Conservation (phyloP, 371 early-diverging fungal genomes). For the Rozella allomycis region DNA sequence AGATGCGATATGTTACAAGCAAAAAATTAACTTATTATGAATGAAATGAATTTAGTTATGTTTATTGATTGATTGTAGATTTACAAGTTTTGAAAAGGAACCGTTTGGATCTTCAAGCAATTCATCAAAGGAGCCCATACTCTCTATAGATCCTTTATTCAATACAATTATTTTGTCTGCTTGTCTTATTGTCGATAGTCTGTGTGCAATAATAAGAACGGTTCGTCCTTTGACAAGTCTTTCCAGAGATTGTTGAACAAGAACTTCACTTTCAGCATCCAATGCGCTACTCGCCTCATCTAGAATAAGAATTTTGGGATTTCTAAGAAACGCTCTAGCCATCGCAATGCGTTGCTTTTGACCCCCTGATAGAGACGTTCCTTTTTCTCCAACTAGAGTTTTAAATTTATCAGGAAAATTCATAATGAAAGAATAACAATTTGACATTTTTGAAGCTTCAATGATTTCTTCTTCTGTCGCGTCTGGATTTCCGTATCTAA, state of each 20-base stretch:
- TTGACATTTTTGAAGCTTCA: conserved; percentile 1
- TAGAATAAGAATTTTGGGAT: conserved; percentile 12
- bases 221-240: background rate
- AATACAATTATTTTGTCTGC: conserved; percentile 4
- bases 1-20: too few species aligned
- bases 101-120: too few species aligned
- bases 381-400: conserved; percentile 12
- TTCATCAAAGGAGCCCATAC: conserved; percentile 2
- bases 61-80: too few species aligned
- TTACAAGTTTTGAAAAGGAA: too few species aligned
- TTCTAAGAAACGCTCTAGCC: conserved; percentile 10
- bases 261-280: background rate
- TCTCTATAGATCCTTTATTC: conserved; percentile 1
- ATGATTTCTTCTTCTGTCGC: conserved; percentile 1
- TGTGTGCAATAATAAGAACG: background rate
- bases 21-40: too few species aligned
- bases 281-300: conserved; percentile 11
- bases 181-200: conserved; percentile 2
- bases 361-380: conserved; percentile 11
- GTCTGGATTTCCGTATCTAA: conserved; percentile 39
- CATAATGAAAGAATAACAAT: conserved; percentile 5
- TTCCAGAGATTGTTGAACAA: background rate
- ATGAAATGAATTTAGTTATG: too few species aligned
- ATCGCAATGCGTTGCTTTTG: conserved; percentile 12
- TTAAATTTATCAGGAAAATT: conserved; percentile 10